A percentile compares a stretch with the other conserved stretches of the same genome.
phyloP scores from a whole-genome alignment of 352 stramenopile genomes.

The Globisporangium middletonii region DNA sequence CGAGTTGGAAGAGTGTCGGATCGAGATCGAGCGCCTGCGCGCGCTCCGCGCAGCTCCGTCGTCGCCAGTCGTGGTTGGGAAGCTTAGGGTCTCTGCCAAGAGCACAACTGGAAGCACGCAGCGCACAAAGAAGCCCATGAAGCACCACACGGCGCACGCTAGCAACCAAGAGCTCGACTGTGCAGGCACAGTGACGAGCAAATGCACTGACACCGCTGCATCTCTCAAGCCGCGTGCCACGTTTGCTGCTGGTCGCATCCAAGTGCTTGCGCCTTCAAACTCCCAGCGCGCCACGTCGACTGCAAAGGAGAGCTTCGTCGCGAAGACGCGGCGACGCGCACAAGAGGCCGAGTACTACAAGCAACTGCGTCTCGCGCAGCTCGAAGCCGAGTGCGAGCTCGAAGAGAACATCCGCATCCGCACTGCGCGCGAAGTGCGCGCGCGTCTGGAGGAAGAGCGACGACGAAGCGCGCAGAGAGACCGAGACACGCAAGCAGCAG shows the following conservation, averaged over 20 bases:
- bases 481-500: slow-evolving; percentile 6
- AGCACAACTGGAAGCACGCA: neutral
- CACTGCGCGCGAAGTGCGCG: slow-evolving; percentile 33
- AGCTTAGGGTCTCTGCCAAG: slow-evolving; percentile 27
- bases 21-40: slow-evolving; percentile 46
- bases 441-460: slow-evolving; percentile 12
- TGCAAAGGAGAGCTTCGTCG: slow-evolving; percentile 41
- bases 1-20: slow-evolving; percentile 53
- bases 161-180: neutral
- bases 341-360: slow-evolving; percentile 64
- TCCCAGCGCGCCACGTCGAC: neutral
- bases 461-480: slow-evolving; percentile 16
- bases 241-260: slow-evolving; percentile 2
- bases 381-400: slow-evolving; percentile 66
- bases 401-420: slow-evolving; percentile 71
- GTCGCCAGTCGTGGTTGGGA: slow-evolving; percentile 24
- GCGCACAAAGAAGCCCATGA: neutral
- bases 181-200: neutral
- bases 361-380: slow-evolving; percentile 54
- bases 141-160: neutral
- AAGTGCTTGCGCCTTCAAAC: slow-evolving; percentile 1
- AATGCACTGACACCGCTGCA: neutral
- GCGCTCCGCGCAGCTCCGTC: slow-evolving; percentile 13
- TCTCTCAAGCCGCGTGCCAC: neutral
- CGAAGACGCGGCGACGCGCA: slow-evolving; percentile 41